A percentile compares a stretch with the other conserved stretches of the same genome.
Evolutionary conservation across 108 stramenopile species (phyloP).

Genomic region (Cyclotella distinguenda): DNA sequence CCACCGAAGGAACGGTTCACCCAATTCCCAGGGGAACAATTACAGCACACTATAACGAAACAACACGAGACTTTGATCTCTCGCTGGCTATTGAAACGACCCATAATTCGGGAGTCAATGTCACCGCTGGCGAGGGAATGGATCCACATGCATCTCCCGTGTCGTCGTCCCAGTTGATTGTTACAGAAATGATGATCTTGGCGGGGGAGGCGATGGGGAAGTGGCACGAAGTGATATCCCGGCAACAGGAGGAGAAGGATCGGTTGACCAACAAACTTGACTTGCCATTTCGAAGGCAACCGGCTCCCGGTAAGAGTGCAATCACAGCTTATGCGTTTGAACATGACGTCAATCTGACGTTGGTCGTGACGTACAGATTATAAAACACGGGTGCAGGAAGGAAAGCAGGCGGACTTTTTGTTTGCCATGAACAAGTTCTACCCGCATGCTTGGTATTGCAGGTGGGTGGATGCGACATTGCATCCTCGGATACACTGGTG

Average conservation of each 20-base stretch:
- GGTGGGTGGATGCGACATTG: neutral
- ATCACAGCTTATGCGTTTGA: neutral
- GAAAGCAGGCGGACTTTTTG: slow-evolving; percentile 52
- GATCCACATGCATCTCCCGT: slow-evolving; percentile 47
- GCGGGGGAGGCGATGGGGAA: slow-evolving; percentile 83
- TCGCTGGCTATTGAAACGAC: slow-evolving; percentile 56
- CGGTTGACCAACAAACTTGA: slow-evolving; percentile 42
- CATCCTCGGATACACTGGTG: neutral
- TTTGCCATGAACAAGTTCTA: slow-evolving; percentile 60
- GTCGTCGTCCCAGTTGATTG: slow-evolving; percentile 61
- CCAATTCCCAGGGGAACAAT: slow-evolving; percentile 67
- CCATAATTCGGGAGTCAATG: slow-evolving; percentile 71
- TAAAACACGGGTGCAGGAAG: slow-evolving; percentile 48
- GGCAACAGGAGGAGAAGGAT: slow-evolving; percentile 17
- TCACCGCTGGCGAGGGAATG: slow-evolving; percentile 40
- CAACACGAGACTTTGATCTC: slow-evolving; percentile 35
- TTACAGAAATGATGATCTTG: slow-evolving; percentile 86
- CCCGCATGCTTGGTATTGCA: slow-evolving; percentile 75
- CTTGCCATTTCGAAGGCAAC: slow-evolving; percentile 67
- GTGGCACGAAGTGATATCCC: slow-evolving; percentile 49
- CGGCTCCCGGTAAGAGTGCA: slow-evolving; percentile 46
- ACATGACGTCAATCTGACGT: neutral
- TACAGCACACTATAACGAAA: slow-evolving; percentile 28
- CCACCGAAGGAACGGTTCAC: too few species aligned
- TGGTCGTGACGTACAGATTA: slow-evolving; percentile 32